A percentile compares a stretch with the other conserved stretches of the same genome.
Conservation (phyloP, 805 yeast species). For the Phaffomyces opuntiae region DNA sequence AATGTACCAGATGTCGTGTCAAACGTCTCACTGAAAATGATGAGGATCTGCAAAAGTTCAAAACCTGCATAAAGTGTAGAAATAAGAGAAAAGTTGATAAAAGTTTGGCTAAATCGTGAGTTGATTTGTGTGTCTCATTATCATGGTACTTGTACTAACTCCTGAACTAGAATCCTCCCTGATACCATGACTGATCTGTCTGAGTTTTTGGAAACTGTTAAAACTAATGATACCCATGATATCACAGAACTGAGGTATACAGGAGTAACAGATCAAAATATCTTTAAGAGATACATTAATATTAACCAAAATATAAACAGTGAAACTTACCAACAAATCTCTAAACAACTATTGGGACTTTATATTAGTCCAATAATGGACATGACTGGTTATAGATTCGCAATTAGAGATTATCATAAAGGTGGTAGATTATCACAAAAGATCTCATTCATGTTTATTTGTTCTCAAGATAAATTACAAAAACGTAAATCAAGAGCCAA, state of each 20-base stretch:
- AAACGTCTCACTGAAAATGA: conserved; percentile 29
- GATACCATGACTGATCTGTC: conserved; percentile 29
- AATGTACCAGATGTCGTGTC: conserved; percentile 39
- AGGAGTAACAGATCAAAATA: conserved; percentile 24
- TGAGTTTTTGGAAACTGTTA: conserved; percentile 28
- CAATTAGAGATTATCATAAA: conserved; percentile 39
- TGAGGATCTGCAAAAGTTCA: conserved; percentile 30
- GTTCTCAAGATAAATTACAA: conserved; percentile 36
- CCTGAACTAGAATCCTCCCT: conserved; percentile 2
- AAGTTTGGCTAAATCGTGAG: conserved; percentile 7
- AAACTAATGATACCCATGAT: conserved; percentile 29
- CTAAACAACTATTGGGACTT: conserved; percentile 28
- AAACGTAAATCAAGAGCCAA: conserved; percentile 37
- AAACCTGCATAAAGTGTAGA: conserved; percentile 36
- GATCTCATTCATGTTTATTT: conserved; percentile 37
- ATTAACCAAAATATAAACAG: conserved; percentile 24
- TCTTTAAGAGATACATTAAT: conserved; percentile 28
- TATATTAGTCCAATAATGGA: conserved; percentile 35
- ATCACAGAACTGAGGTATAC: conserved; percentile 30
- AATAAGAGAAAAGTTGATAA: conserved; percentile 30
- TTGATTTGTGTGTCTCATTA: background rate
- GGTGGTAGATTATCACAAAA: conserved; percentile 35
- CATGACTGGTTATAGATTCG: conserved; percentile 35
- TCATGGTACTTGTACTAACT: conserved; percentile 1
- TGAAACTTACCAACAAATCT: conserved; percentile 27